These are phyloP conservation scores for Lyophyllum atratum DNA, from an alignment of 768 basidiomycete genomes.

Conservation along the genomic window DNA sequence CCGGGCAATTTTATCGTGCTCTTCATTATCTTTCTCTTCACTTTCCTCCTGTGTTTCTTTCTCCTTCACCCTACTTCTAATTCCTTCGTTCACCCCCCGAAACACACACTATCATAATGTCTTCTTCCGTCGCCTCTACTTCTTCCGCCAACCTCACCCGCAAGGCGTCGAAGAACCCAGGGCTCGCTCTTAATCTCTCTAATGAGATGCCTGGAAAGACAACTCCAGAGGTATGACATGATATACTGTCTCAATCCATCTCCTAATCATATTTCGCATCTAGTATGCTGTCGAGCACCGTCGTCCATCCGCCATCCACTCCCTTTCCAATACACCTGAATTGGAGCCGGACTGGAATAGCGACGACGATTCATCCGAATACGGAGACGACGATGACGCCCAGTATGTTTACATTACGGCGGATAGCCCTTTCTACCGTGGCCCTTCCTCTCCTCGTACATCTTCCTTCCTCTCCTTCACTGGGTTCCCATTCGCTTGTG, in stretches of 20 bases:
- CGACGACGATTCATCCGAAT: slow-evolving; percentile 11
- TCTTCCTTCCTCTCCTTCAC: slow-evolving; percentile 29
- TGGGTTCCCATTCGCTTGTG: slow-evolving; percentile 24
- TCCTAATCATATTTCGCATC: not conserved
- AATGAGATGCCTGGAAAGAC: not conserved
- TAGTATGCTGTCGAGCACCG: slow-evolving; percentile 5
- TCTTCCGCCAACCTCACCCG: slow-evolving; percentile 7
- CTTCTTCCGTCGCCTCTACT: slow-evolving; percentile 14
- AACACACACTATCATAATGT: slow-evolving; percentile 5
- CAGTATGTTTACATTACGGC: slow-evolving; percentile 42
- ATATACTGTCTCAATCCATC: not conserved
- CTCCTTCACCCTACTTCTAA: not conserved
- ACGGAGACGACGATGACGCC: slow-evolving; percentile 20
- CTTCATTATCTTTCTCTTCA: not conserved
- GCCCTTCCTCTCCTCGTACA: slow-evolving; percentile 26
- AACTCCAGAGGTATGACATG: slow-evolving; percentile 5
- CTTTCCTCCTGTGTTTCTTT: not conserved
- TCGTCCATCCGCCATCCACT: slow-evolving; percentile 9
- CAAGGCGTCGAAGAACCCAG: slow-evolving; percentile 19
- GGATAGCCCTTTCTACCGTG: slow-evolving; percentile 40
- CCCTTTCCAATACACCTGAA: slow-evolving; percentile 16
- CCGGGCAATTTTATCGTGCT: not conserved
- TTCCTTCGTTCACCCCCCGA: slow-evolving; percentile 1
- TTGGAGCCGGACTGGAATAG: slow-evolving; percentile 18
- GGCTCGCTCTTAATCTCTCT: slow-evolving; percentile 15